Base-by-base conservation (phyloP, 345 rosid species). In the Citrus reticulata region DNA sequence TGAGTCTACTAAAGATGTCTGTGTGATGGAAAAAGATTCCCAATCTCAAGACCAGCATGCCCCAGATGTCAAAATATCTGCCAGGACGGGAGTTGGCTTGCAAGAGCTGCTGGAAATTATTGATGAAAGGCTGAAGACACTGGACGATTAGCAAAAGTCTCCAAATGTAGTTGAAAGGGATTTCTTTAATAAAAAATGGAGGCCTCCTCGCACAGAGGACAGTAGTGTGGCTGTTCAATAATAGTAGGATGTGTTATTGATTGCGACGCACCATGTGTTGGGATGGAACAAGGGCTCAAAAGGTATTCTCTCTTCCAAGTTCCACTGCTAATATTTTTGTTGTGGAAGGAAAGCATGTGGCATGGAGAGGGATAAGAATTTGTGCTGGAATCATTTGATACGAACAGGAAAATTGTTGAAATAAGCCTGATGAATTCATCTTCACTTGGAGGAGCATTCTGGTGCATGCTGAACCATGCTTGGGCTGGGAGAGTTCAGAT, bases 41-140 rank as follows among this genome's bases (percentile, higher is more conserved):
- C 72, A 75, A 68, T 24, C 86, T 2, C 80, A 81, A 72, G 79
- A 75, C 70, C 81, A 42, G 72, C 77, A 77, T 11, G 80, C 70
- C 59, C 94, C 97, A 24, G 82, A 91, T 81, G 84, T 93, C 55
- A 91, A 86, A 86, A 80, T 86, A 84, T 96, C 98, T 24, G 98
- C 98, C 42, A 32, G 84, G 54, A 91, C 93, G 0, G 90, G 97
- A 73, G 94, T 87, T 63, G 97, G 98, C 70, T 79, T 92, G 82
- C 93, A 90, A 83, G 92, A 94, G 72, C 79, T 94, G 79, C 70
- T 91, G 84, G 80, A 87, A 76, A 76, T 91, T 16, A 83, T 96
- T 2, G 94, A 91, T 24, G 91, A 85, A 65, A 87, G 83, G 84
- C 24, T 95, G 73, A 80, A 87, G 78, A 72, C 73, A 1, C 84